Percentiles rank a stretch among this genome's conserved stretches.
These are phyloP conservation scores for Blastobotrys niveus DNA, from an alignment of 1,139 yeast species.

Conservation along the genomic window DNA sequence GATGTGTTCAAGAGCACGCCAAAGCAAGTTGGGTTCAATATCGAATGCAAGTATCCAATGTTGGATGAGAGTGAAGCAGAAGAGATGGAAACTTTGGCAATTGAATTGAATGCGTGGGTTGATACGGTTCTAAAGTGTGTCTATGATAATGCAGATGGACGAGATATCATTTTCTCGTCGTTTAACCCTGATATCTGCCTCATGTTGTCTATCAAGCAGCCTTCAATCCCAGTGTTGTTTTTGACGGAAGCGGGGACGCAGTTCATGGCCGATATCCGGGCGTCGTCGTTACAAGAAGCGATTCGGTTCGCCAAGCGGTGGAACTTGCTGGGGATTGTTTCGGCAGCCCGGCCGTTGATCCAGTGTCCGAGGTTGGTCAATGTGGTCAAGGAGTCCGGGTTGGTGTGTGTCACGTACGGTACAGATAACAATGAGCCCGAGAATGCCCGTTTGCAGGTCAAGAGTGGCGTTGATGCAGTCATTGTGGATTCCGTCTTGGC, in stretches of 20 bases:
- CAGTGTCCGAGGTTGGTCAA: constrained; percentile 83
- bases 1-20: constrained; percentile 83
- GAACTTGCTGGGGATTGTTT: constrained; percentile 88
- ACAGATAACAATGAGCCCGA: constrained; percentile 78
- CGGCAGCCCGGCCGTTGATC: constrained; percentile 80
- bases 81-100: constrained; percentile 78
- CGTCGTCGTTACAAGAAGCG: constrained; percentile 84
- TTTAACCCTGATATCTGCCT: constrained; percentile 94
- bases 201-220: constrained; percentile 83
- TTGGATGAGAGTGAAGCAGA: constrained; percentile 86
- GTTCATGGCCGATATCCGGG: constrained; percentile 82
- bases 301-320: constrained; percentile 86
- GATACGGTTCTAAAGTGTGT: constrained; percentile 72
- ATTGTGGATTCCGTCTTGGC: constrained; percentile 94
- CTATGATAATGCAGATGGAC: constrained; percentile 68
- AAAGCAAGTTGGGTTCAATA: constrained; percentile 80
- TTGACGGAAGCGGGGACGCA: constrained; percentile 84
- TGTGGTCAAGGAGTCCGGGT: constrained; percentile 82
- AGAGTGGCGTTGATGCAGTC: constrained; percentile 95
- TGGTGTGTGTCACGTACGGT: constrained; percentile 94
- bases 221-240: constrained; percentile 74
- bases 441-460: constrained; percentile 78
- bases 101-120: constrained; percentile 81
- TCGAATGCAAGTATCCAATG: constrained; percentile 95
- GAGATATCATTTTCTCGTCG: constrained; percentile 86